Evolutionary conservation across 2,329 filamentous ascomycete genomes (phyloP), one percentile per base, ranked within the genome.

Genomic region (Periconia sp.): DNA sequence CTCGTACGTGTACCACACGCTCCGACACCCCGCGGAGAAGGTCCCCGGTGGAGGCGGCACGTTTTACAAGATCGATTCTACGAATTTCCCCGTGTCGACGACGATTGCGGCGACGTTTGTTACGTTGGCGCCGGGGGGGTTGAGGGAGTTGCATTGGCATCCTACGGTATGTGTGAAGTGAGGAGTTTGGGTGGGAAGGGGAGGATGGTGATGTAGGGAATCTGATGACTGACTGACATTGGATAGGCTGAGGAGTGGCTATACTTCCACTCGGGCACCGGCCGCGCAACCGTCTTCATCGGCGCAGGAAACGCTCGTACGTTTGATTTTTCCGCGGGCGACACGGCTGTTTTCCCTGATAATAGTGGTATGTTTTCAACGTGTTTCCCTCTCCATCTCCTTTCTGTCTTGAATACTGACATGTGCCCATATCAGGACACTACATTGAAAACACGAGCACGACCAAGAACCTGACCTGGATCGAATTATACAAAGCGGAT

Each of bases 141-240:
- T 90, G 41, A 76, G 87, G 27, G 86, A 89, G 72, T 74, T 89
- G 30, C 86, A 89, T 63, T 89, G 86, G 87, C 85, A 88, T 66
- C 86, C 85, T 1, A 88, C 85, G 63, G 83, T n/a, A 57, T 35
- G 37, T 23, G 3, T 27, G 3, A 8, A 27, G 23, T 27, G 23
- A 8, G 8, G 8, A 27, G 23, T 27, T 27, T 27, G 8, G 23
- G 23, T 3, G 23, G 5, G 8, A 27, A 27, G 23, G 23, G 23
- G 23, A 3, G 23, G 8, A 5, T 27, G 23, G 3, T 27, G 23
- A 27, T 27, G 23, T 3, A 27, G 3, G 23, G 23, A 27, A n/a
- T n/a, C n/a, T 27, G 23, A 8, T 3, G 23, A 27, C 8, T 27
- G 23, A 27, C 23, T 27, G 3, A 5, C 86, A 11, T 18, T 41